Evolutionary conservation across 2,329 filamentous ascomycete genomes (phyloP), one percentile per base, ranked within the genome.

Genomic region (Penicillium sp.): DNA sequence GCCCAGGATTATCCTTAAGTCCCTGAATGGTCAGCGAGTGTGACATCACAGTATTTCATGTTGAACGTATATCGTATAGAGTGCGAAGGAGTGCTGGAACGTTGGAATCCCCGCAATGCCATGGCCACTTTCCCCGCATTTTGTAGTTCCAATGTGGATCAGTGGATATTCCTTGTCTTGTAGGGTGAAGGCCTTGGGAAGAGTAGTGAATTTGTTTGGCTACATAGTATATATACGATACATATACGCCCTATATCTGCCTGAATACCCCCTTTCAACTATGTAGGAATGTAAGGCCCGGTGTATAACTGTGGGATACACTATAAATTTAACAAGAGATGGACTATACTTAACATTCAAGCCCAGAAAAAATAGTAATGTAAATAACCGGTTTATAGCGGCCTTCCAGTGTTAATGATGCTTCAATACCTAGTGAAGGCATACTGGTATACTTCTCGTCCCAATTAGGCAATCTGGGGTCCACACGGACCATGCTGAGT

Each of bases 401-500:
- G 29, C 29, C 13, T 15, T 31, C 13, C 13, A n/a, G 15, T 32
- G 6, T 38, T 4, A 26, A 26, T 4, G 15, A 4, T n/a, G 15
- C 35, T 38, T 24, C 9, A 26, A 17, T 26, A 26, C 3, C 15
- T 40, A 6, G 15, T 6, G 12, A 5, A 39, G 8, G 4, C 31
- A 32, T 39, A 45, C 38, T 26, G 9, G 9, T 26, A 26, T 10
- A 45, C 38, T 43, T 31, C 19, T 3, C 7, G 17, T 45, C 41
- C 34, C 28, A 13, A 40, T 22, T 31, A 38, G 34, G 47, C n/a
- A 45, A 32, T 33, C 6, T 6, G 3, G 10, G 13, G 13, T 21
- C 21, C 21, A 21, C 34, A 37, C 34, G 35, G 47, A 33, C 28
- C 47, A 49, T 21, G 37, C 29, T 47, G 37, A 47, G 29, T 47